These are phyloP conservation scores for Pseudocercospora ulei DNA, from an alignment of 2,329 filamentous ascomycete genomes.

Conservation along the genomic window DNA sequence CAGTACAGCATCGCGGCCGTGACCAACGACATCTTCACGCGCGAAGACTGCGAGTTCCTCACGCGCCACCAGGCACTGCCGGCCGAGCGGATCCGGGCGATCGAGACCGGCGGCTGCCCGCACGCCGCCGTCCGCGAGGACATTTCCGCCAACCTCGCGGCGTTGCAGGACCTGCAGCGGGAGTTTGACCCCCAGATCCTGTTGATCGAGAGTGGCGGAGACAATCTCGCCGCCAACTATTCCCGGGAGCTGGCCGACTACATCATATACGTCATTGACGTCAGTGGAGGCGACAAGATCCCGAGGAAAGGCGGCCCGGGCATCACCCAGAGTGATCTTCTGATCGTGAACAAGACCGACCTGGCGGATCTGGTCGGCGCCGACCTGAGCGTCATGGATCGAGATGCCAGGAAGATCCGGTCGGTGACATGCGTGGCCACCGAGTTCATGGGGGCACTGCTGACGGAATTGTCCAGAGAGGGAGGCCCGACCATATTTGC, in stretches of 20 bases:
- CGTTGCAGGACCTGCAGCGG: conserved; percentile 76
- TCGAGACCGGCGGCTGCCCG: conserved; percentile 94
- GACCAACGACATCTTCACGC: conserved; percentile 98
- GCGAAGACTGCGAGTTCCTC: conserved; percentile 94
- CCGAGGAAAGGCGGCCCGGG: conserved; percentile 91
- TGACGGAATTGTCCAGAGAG: conserved; percentile 48
- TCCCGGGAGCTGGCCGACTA: conserved; percentile 88
- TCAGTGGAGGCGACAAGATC: conserved; percentile 91
- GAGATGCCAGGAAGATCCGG: conserved; percentile 79
- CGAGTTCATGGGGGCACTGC: neutral
- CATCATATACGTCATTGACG: conserved; percentile 98
- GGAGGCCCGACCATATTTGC: conserved; percentile 92
- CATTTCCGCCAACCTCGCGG: conserved; percentile 85
- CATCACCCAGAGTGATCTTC: conserved; percentile 88
- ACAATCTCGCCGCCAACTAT: conserved; percentile 97
- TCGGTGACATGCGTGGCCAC: conserved; percentile 16
- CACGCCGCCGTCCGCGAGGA: conserved; percentile 97
- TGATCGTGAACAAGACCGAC: conserved; percentile 97
- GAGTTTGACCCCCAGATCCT: conserved; percentile 73
- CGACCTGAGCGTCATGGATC: conserved; percentile 85
- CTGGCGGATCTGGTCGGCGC: conserved; percentile 82
- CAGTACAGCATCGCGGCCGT: conserved; percentile 84
- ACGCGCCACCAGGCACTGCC: conserved; percentile 77
- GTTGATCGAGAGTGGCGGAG: conserved; percentile 88
- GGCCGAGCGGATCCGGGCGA: conserved; percentile 74